phyloP scores from a whole-genome alignment of 1,139 yeast species.

The Candida pseudoviswanathii region DNA sequence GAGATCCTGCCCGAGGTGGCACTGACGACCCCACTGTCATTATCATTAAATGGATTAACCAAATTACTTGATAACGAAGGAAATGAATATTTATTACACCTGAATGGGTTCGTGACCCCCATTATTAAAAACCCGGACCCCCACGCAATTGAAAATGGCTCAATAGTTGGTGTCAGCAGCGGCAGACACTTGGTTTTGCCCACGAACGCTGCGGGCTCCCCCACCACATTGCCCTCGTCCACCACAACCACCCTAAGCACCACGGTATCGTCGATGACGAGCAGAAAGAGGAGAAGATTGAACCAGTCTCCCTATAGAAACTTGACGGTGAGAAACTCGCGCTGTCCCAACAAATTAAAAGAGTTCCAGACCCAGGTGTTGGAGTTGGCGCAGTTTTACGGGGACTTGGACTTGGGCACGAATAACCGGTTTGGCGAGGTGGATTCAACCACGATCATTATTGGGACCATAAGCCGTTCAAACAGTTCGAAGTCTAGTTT shows the following conservation, averaged over 20 bases:
- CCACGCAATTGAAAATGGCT: not conserved
- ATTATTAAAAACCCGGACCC: constrained; percentile 1
- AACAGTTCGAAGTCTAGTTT: constrained; percentile 15
- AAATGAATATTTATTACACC: constrained; percentile 16
- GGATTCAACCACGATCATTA: constrained; percentile 15
- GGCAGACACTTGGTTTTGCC: constrained; percentile 5
- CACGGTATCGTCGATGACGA: constrained; percentile 7
- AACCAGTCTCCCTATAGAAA: constrained; percentile 14
- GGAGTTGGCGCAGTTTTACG: constrained; percentile 25
- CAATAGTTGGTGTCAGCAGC: not conserved
- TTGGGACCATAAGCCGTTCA: constrained; percentile 14
- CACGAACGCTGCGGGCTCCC: constrained; percentile 5
- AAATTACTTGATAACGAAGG: constrained; percentile 15
- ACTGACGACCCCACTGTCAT: constrained; percentile 10
- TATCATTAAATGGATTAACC: constrained; percentile 11
- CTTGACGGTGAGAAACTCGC: constrained; percentile 15
- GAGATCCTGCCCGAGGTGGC: constrained; percentile 2
- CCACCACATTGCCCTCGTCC: constrained; percentile 8
- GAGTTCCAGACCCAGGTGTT: constrained; percentile 27
- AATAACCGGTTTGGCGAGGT: constrained; percentile 17
- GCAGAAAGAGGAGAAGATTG: constrained; percentile 6
- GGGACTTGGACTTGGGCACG: constrained; percentile 17
- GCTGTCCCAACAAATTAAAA: constrained; percentile 21
- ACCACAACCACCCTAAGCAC: constrained; percentile 6
- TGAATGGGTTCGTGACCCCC: constrained; percentile 18